Evolutionary conservation across 139 green algal species (phyloP).

Genomic region (Picochlorum costavermella): DNA sequence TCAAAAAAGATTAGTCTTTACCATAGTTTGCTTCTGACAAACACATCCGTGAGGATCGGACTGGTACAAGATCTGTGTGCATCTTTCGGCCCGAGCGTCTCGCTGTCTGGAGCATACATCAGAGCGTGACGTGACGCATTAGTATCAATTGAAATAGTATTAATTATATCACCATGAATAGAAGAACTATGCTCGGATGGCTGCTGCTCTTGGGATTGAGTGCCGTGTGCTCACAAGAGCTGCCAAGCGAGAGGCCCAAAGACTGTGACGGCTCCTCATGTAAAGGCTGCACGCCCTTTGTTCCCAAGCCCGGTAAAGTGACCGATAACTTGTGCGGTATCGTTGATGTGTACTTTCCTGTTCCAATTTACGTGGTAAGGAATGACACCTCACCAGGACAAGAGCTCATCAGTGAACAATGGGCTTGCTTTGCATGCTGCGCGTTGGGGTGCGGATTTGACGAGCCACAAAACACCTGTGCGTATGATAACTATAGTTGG

Average conservation of each 20-base stretch:
- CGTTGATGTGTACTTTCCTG: conserved; percentile 3
- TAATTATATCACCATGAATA: no score
- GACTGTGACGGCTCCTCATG: background rate
- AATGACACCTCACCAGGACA: conserved; percentile 6
- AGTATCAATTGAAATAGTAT: no score
- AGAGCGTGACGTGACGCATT: no score
- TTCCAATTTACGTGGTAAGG: conserved; percentile 5
- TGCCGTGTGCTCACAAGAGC: background rate
- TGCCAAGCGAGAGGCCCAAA: conserved; percentile 2
- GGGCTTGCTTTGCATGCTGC: conserved; percentile 6
- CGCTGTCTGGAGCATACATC: no score
- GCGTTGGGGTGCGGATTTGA: conserved; percentile 1
- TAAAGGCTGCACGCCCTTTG: conserved; percentile 1
- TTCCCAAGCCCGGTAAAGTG: background rate
- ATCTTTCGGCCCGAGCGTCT: no score
- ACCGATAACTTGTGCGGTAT: conserved; percentile 4
- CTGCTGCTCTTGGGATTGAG: background rate
- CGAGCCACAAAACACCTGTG: background rate
- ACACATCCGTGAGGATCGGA: no score
- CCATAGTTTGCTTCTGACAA: no score
- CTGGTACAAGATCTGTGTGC: no score
- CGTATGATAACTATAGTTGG: background rate
- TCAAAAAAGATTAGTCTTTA: no score
- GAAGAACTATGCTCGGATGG: no score
- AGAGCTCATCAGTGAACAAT: conserved; percentile 5